Percentiles rank a stretch among this genome's conserved stretches.
These are phyloP conservation scores for Plenodomus lindquistii DNA, from an alignment of 2,329 filamentous ascomycete genomes.

Conservation along the genomic window DNA sequence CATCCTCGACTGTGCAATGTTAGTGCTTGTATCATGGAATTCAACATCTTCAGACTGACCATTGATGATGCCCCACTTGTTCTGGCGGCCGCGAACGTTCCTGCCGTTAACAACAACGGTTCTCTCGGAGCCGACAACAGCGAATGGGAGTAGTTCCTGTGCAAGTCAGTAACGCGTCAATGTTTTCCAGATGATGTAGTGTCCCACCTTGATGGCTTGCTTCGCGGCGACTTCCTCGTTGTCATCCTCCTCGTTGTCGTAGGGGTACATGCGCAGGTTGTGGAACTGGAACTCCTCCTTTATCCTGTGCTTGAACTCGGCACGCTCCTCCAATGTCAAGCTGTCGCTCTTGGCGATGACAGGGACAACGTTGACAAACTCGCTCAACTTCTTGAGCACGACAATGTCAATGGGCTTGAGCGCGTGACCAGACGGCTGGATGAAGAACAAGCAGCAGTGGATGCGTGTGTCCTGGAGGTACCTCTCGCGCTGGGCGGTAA, in stretches of 20 bases:
- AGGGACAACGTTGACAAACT: constrained; percentile 98
- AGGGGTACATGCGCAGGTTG: constrained; percentile 99
- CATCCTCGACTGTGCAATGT: constrained; percentile 74
- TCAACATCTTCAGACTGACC: constrained; percentile 24
- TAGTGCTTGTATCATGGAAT: constrained; percentile 6
- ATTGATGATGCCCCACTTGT: constrained; percentile 99
- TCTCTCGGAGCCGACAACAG: constrained; percentile 97
- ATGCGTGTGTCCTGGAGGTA: constrained; percentile 99
- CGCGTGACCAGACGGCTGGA: constrained; percentile 96
- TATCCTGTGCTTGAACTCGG: constrained; percentile 95
- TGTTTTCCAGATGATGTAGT: not conserved
- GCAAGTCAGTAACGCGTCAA: constrained; percentile 38
- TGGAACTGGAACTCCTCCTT: constrained; percentile 99
- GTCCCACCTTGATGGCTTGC: constrained; percentile 87
- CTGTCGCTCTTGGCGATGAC: constrained; percentile 99
- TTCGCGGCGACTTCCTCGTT: constrained; percentile 94
- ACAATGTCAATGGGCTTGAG: constrained; percentile 99
- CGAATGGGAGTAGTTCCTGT: constrained; percentile 92
- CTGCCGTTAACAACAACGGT: constrained; percentile 96
- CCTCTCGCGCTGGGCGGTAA: constrained; percentile 96
- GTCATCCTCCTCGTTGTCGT: constrained; percentile 98
- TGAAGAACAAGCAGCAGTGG: constrained; percentile 99
- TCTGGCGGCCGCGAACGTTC: constrained; percentile 96
- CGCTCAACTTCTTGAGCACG: constrained; percentile 98
- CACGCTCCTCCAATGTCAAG: constrained; percentile 91